These are phyloP conservation scores for Heterobasidion occidentale DNA, from an alignment of 1,284 basidiomycete species.

Conservation along the genomic window DNA sequence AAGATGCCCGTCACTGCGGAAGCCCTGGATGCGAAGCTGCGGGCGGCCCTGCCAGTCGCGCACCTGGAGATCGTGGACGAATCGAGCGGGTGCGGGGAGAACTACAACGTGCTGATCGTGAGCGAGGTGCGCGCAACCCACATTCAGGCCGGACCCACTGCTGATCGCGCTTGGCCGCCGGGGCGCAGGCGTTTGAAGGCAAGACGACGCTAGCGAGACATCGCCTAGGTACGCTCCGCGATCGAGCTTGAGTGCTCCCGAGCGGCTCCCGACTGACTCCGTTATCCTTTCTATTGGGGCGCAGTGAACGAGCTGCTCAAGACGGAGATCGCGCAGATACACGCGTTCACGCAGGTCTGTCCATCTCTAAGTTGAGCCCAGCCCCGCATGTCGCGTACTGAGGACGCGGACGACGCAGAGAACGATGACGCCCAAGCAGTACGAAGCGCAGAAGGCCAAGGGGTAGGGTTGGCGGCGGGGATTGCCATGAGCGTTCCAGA, in stretches of 20 bases:
- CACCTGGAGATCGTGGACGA: constrained; percentile 68
- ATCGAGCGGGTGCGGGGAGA: constrained; percentile 74
- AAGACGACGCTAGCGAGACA: constrained; percentile 70
- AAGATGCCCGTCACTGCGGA: constrained; percentile 51
- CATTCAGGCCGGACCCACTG: not conserved
- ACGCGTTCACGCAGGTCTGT: constrained; percentile 77
- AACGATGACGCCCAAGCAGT: constrained; percentile 70
- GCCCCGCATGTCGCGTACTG: not conserved
- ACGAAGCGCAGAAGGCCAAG: constrained; percentile 31
- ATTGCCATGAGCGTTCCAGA: no score
- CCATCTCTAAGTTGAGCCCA: not conserved
- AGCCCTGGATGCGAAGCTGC: constrained; percentile 54
- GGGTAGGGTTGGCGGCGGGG: not conserved
- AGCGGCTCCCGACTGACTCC: no score
- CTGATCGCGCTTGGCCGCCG: not conserved
- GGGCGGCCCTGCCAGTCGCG: constrained; percentile 46
- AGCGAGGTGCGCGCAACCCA: constrained; percentile 45
- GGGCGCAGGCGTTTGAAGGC: constrained; percentile 56
- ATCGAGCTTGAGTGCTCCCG: not conserved
- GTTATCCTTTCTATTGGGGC: not conserved
- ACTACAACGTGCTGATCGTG: constrained; percentile 65
- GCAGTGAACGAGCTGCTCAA: constrained; percentile 72
- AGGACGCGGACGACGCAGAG: constrained; percentile 34
- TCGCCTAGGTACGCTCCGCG: constrained; percentile 40
- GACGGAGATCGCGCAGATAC: constrained; percentile 66